Percentiles rank a stretch among this genome's conserved stretches.
These are phyloP conservation scores for Plasmodium billcollinsi DNA, from an alignment of 169 alveolate genomes.

Conservation along the genomic window DNA sequence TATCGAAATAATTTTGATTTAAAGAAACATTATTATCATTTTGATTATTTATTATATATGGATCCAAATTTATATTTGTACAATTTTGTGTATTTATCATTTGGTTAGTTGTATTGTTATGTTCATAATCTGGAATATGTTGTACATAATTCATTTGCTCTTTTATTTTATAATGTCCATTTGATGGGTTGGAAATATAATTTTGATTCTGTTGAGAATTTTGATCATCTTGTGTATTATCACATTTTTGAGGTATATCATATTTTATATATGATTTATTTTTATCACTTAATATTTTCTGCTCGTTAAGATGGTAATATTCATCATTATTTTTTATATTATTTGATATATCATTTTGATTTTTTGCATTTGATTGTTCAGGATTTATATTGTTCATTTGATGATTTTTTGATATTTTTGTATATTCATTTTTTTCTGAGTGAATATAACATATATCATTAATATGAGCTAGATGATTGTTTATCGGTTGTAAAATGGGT, in stretches of 20 bases:
- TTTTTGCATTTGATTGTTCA: neutral
- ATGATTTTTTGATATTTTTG: neutral
- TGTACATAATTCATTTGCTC: neutral
- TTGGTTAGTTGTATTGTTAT: neutral
- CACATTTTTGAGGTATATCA: constrained; percentile 7
- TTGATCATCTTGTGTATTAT: too few species aligned
- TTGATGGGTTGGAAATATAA: too few species aligned
- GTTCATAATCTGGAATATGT: neutral
- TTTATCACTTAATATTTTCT: neutral
- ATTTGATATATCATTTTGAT: neutral
- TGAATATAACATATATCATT: too few species aligned
- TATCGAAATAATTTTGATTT: neutral
- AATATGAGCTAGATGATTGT: too few species aligned
- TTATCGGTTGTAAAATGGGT: too few species aligned
- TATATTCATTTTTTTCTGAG: neutral
- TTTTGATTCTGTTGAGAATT: too few species aligned
- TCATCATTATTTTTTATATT: too few species aligned
- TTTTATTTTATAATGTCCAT: neutral
- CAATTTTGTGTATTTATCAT: neutral
- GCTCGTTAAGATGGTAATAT: neutral
- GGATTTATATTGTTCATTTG: neutral
- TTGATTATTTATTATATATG: constrained; percentile 5
- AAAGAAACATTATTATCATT: neutral
- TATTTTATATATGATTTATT: constrained; percentile 17
- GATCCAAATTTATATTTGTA: neutral